phyloP scores from a whole-genome alignment of 805 yeast species.

The Ogataea neopini region DNA sequence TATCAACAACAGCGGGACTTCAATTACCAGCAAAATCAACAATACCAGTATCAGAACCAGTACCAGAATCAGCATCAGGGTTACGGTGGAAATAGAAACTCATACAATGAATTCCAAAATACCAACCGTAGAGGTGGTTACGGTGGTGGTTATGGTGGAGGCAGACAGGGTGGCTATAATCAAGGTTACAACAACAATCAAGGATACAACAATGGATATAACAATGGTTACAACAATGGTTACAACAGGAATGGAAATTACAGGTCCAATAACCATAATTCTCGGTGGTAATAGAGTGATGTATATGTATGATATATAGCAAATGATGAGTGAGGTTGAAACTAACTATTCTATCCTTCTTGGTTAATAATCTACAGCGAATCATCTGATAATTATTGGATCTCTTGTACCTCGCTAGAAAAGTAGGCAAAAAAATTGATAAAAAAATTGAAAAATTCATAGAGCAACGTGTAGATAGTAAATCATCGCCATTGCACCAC shows the following conservation, averaged over 20 bases:
- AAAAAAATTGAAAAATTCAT: not conserved
- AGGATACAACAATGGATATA: constrained; percentile 13
- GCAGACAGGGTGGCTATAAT: not conserved
- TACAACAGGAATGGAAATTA: constrained; percentile 3
- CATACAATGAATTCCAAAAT: constrained; percentile 22
- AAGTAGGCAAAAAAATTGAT: not conserved
- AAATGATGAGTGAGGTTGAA: not conserved
- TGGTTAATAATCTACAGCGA: too few relatives aligned
- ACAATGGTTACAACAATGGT: constrained; percentile 3
- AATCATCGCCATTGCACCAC: too few relatives aligned
- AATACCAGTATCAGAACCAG: constrained; percentile 16
- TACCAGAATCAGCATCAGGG: not conserved
- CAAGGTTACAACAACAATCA: constrained; percentile 2
- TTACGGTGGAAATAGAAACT: constrained; percentile 8
- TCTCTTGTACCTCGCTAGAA: too few relatives aligned
- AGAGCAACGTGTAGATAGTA: not conserved
- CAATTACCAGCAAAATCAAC: constrained; percentile 17
- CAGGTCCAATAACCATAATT: constrained; percentile 6
- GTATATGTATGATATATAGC: too few relatives aligned
- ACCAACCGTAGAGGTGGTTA: constrained; percentile 6
- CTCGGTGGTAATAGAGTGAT: constrained; percentile 5
- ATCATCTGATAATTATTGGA: too few relatives aligned
- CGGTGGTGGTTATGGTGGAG: not conserved
- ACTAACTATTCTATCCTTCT: too few relatives aligned
- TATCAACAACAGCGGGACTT: constrained; percentile 24